These are phyloP conservation scores for Ceratobasidium sp. DNA, from an alignment of 1,284 basidiomycete species.

Conservation along the genomic window DNA sequence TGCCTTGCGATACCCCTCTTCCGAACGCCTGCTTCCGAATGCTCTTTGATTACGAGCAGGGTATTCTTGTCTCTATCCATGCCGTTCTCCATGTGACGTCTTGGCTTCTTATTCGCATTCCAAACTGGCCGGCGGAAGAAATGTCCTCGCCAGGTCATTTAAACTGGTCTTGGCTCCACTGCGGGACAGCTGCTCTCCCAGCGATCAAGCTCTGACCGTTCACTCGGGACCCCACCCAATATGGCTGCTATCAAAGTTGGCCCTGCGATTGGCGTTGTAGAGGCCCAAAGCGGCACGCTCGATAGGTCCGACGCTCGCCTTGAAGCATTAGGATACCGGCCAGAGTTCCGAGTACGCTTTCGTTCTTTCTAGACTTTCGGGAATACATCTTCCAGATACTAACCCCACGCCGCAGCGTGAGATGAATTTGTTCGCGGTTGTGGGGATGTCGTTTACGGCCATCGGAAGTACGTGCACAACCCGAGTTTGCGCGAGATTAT, in stretches of 20 bases:
- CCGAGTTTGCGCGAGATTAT: background rate
- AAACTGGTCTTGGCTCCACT: conserved; percentile 7
- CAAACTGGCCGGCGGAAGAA: background rate
- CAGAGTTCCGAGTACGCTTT: conserved; percentile 55
- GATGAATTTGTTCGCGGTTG: conserved; percentile 65
- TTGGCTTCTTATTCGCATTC: background rate
- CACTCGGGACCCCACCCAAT: background rate
- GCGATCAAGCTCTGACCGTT: background rate
- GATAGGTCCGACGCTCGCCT: conserved; percentile 58
- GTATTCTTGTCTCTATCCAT: background rate
- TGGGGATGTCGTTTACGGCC: conserved; percentile 63
- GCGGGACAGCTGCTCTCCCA: background rate
- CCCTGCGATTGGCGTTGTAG: conserved; percentile 3
- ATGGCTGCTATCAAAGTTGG: conserved; percentile 3
- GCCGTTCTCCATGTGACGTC: conserved; percentile 1
- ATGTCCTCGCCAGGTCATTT: background rate
- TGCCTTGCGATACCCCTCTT: no score
- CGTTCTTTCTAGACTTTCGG: background rate
- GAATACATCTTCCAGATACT: background rate
- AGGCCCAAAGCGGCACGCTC: conserved; percentile 29
- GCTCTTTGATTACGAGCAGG: background rate
- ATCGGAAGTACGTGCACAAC: conserved; percentile 1
- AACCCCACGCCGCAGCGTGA: conserved; percentile 53
- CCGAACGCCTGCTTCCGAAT: no score
- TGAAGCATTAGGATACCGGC: conserved; percentile 62